Evolutionary conservation across 2,329 filamentous ascomycete species (phyloP).

Genomic region (Xylariaceae sp.): DNA sequence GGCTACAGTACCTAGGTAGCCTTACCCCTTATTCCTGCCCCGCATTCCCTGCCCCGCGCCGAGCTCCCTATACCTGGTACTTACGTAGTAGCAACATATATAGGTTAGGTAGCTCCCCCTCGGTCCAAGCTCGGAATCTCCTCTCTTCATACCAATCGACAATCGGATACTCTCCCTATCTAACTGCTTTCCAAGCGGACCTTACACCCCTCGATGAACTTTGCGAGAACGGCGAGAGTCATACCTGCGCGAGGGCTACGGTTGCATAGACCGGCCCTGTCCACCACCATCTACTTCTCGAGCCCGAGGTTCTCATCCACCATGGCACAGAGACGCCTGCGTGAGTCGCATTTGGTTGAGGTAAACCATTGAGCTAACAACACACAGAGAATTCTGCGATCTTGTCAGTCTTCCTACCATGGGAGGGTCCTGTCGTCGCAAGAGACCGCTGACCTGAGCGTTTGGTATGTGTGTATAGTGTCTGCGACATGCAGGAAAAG

Average conservation of each 20-base stretch:
- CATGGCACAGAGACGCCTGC: slow-evolving; percentile 27
- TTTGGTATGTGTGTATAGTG: slow-evolving; percentile 50
- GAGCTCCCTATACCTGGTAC: neutral
- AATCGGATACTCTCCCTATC: neutral
- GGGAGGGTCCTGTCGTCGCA: neutral
- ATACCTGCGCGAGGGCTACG: slow-evolving; percentile 8
- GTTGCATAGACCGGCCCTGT: slow-evolving; percentile 1
- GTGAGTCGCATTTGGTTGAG: slow-evolving; percentile 22
- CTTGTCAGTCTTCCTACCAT: slow-evolving; percentile 45
- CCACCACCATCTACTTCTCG: neutral
- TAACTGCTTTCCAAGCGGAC: neutral
- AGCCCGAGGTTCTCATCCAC: slow-evolving; percentile 20
- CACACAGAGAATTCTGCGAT: slow-evolving; percentile 50
- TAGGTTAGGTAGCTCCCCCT: neutral
- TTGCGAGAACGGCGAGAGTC: slow-evolving; percentile 3
- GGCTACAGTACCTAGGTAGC: neutral
- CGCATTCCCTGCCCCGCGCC: neutral
- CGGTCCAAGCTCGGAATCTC: neutral
- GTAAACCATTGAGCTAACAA: slow-evolving; percentile 8
- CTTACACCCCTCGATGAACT: slow-evolving; percentile 5
- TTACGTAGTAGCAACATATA: neutral
- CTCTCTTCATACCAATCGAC: neutral
- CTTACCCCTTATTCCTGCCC: neutral
- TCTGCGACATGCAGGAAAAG: slow-evolving; percentile 95
- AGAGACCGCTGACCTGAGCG: slow-evolving; percentile 19